Conservation (phyloP, 176 grass and related monocot species). For the Puya raimondii region DNA sequence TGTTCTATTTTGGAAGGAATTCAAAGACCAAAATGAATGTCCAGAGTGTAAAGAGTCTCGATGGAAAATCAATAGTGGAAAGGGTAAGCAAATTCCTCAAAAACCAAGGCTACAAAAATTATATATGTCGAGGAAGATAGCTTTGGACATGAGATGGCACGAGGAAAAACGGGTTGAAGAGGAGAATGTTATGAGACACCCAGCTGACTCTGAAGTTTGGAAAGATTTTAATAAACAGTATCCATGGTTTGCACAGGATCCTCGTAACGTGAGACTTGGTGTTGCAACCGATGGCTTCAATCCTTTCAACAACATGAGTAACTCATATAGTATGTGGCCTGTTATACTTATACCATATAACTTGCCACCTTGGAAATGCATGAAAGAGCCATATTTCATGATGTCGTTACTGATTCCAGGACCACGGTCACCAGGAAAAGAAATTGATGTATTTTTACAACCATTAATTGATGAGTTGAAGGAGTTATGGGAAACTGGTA, state of each 20-base stretch:
- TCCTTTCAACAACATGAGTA: neutral
- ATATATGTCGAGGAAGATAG: neutral
- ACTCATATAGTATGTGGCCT: neutral
- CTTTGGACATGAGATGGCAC: neutral
- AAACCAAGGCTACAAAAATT: neutral
- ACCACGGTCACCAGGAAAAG: neutral
- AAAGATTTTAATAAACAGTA: neutral
- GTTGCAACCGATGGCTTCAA: neutral
- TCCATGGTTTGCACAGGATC: neutral
- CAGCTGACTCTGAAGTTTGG: neutral
- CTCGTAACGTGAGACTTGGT: neutral
- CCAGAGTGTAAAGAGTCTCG: neutral
- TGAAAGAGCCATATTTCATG: neutral
- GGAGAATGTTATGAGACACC: neutral
- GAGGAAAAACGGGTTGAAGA: neutral
- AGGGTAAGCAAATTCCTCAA: neutral
- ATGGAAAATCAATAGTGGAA: neutral
- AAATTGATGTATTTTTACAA: conserved; percentile 7
- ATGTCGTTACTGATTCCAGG: neutral
- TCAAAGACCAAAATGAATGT: neutral
- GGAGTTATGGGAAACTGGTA: neutral
- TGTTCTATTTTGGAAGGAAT: neutral
- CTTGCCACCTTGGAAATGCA: neutral
- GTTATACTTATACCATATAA: neutral
- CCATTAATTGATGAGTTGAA: neutral